A percentile compares a stretch with the other conserved stretches of the same genome.
These are phyloP conservation scores for Polygonum aviculare DNA, from an alignment of 148 eudicot species.

Conservation along the genomic window DNA sequence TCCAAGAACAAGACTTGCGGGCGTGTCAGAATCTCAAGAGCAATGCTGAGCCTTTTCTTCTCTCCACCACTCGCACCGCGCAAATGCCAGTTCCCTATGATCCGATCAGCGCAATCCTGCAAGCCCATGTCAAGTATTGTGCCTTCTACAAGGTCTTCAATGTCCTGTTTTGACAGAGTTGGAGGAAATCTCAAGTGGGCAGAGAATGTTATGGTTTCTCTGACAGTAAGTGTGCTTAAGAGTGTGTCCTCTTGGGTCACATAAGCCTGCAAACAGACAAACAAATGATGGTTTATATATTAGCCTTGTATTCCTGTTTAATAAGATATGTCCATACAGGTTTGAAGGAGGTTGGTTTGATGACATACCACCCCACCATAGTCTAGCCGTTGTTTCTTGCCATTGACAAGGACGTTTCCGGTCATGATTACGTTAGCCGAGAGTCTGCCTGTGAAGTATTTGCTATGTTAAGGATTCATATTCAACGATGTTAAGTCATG, in stretches of 20 bases:
- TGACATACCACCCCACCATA: conserved; percentile 36
- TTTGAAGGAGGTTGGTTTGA: too few species aligned
- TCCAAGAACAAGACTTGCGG: conserved; percentile 73
- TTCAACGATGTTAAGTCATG: not conserved
- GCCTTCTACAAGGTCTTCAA: conserved; percentile 46
- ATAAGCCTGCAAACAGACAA: conserved; percentile 48
- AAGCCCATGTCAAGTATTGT: conserved; percentile 76
- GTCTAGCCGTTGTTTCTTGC: conserved; percentile 30
- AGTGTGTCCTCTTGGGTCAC: conserved; percentile 74
- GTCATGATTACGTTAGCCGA: conserved; percentile 38
- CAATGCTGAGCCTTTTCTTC: conserved; percentile 69
- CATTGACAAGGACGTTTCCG: conserved; percentile 39
- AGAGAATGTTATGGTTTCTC: conserved; percentile 65
- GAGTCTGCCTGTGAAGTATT: conserved; percentile 25
- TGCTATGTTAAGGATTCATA: not conserved
- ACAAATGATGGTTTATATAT: not conserved
- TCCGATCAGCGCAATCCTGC: conserved; percentile 58
- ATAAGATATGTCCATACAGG: too few species aligned
- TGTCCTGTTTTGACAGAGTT: conserved; percentile 33
- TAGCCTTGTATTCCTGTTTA: too few species aligned
- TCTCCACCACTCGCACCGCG: conserved; percentile 89
- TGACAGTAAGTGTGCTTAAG: conserved; percentile 55
- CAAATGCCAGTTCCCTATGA: conserved; percentile 75
- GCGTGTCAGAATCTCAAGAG: conserved; percentile 56
- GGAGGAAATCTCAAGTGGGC: conserved; percentile 72